phyloP scores from a whole-genome alignment of 495 filamentous ascomycete species.

The Aspergillus haitiensis region DNA sequence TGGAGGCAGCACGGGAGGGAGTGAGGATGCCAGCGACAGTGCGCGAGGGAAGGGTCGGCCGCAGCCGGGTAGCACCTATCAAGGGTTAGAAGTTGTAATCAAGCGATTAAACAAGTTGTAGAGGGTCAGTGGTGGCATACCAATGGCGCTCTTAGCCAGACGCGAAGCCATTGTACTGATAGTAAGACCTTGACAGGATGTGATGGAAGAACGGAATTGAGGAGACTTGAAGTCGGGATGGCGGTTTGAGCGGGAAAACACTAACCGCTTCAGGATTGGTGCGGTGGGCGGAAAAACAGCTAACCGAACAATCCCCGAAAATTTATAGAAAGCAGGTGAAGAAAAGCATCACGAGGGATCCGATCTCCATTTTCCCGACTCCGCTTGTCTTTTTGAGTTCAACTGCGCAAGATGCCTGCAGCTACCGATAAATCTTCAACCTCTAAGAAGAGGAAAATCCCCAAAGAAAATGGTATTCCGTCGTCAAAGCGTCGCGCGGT shows the following conservation, averaged over 20 bases:
- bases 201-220: slow-evolving; percentile 48
- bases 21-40: slow-evolving; percentile 69
- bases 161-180: slow-evolving; percentile 86
- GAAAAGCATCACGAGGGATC: slow-evolving; percentile 24
- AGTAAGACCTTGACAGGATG: slow-evolving; percentile 37
- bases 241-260: slow-evolving; percentile 87
- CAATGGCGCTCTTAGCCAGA: slow-evolving; percentile 85
- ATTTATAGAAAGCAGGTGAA: slow-evolving; percentile 26
- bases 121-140: slow-evolving; percentile 54
- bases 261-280: slow-evolving; percentile 73
- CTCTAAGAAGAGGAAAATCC: slow-evolving; percentile 47
- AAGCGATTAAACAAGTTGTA: slow-evolving; percentile 8
- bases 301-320: slow-evolving; percentile 38
- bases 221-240: slow-evolving; percentile 54
- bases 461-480: slow-evolving; percentile 36
- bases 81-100: slow-evolving; percentile 31
- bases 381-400: background rate
- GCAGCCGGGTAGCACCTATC: slow-evolving; percentile 85
- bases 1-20: slow-evolving; percentile 67
- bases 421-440: slow-evolving; percentile 22
- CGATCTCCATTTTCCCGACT: slow-evolving; percentile 3
- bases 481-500: slow-evolving; percentile 50
- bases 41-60: slow-evolving; percentile 69
- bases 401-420: slow-evolving; percentile 36
- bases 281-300: slow-evolving; percentile 47